Evolutionary conservation across 1,139 yeast species (phyloP), one percentile per base, ranked within the genome.

Genomic region (Zygosaccharomyces sapae): DNA sequence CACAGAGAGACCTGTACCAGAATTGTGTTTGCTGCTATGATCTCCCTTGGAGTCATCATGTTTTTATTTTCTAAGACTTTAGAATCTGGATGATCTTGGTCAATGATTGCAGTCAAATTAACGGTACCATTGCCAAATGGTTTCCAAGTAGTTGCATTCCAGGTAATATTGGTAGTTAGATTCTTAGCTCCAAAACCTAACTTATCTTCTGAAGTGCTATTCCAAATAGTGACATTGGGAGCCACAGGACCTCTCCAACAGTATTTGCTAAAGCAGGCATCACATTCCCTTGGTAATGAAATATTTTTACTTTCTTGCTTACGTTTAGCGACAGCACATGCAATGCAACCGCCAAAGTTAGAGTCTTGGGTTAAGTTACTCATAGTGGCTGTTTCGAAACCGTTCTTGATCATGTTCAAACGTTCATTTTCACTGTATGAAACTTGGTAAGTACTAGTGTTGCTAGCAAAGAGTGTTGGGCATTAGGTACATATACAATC

Each of bases 401-500:
- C 96, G 64, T 88, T 89, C 57, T 75, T 70, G 51, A 88, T 79
- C 70, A 87, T 73, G 1, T 73, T 71, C 45, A 72, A 67, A 57
- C 80, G 78, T 56, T 83, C 86, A 1, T 70, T 70, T 43, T 76
- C 75, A 1, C 71, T 68, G 63, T 85, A 88, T 20, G 73, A 66
- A 70, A 87, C 70, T 62, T 83, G 72, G 69, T 76, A 78, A 3
- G 95, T 85, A 2, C 89, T 79, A 8, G 83, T 77, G 66, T 88
- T 88, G 35, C 92, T 75, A 66, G 72, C 72, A 62, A 67, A 16
- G 84, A 70, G 67, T 79, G 82, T 42, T 89, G 87, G 51, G 83
- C 70, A 66, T 88, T 88, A 40, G 95, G 92, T 52, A 81, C 75
- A 67, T 86, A 88, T 12, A 87, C 81, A 48, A 88, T 72, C 53